phyloP scores from a whole-genome alignment of 2,329 filamentous ascomycete species.

The Metarhizium sp. region DNA sequence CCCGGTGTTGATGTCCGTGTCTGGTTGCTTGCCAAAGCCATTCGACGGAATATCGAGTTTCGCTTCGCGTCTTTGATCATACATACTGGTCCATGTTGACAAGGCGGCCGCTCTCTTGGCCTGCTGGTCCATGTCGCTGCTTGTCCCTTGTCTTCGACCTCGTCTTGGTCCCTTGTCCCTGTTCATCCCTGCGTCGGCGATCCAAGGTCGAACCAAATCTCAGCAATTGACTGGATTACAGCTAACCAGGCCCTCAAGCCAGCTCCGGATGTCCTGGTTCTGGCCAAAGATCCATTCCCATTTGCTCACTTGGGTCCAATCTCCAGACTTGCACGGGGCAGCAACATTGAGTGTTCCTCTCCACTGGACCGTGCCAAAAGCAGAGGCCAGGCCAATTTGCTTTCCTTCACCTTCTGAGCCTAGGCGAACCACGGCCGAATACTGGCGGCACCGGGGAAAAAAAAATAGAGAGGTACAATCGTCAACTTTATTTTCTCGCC shows the following conservation, averaged over 20 bases:
- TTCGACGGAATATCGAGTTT: no score
- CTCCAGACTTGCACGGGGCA: slow-evolving; percentile 6
- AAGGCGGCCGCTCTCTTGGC: background rate
- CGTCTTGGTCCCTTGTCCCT: background rate
- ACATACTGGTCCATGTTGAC: no score
- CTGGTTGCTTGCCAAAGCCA: no score
- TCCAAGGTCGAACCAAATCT: slow-evolving; percentile 17
- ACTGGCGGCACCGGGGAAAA: background rate
- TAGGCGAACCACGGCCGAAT: background rate
- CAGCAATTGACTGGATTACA: background rate
- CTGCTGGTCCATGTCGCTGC: background rate
- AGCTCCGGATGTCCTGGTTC: no score
- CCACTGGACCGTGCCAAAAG: slow-evolving; percentile 1
- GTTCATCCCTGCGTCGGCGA: slow-evolving; percentile 23
- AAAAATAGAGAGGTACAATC: background rate
- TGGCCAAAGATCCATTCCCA: background rate
- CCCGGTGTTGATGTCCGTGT: background rate
- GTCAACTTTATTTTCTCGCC: background rate
- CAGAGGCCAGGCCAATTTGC: slow-evolving; percentile 3
- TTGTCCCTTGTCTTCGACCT: background rate
- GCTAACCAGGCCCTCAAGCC: no score
- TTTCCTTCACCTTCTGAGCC: background rate
- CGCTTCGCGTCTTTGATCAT: no score
- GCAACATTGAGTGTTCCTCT: background rate
- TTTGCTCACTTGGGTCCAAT: slow-evolving; percentile 4